Evolutionary conservation across 192 early-diverging fungal genomes (phyloP), one percentile per base, ranked within the genome.

Genomic region (Allomyces macrogynus): DNA sequence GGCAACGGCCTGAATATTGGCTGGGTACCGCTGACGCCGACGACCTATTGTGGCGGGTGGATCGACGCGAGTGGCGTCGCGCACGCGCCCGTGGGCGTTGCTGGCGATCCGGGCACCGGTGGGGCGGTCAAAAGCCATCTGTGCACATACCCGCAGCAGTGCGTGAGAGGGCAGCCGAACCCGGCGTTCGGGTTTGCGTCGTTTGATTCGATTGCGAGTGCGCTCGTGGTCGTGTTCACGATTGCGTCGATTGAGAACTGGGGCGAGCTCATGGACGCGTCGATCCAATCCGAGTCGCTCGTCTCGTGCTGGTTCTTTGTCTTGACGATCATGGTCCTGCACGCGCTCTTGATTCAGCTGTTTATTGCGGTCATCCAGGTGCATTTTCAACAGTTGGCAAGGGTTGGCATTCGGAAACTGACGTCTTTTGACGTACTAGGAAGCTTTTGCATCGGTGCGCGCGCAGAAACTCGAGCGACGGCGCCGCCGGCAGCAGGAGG

Each of bases 371-470:
- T 84, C 24, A 82, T 82, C 66, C 32, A 40, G 32, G 32, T 40
- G 7, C 32, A 7, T 3, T 8, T 40, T 40, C 0, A 40, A 7
- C 8, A 7, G 32, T 7, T 40, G 4, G 32, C 32, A 7, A 0
- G 32, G 32, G 32, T 40, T 40, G 0, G 32, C 32, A 40, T 40
- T 40, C 32, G 3, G 32, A 8, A 40, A 40, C 32, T 40, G 32
- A 40, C 8, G 3, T 40, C 7, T 40, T 8, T 3, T 40, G 4
- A 3, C 32, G 7, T 7, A 8, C 3, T 40, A 40, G 24, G 77
- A 79, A 69, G 77, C 82, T 74, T 84, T 84, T 77, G 80, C 79
- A 24, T 80, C 82, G 71, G 77, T 84, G n/a, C 69, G 82, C 54
- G 82, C 80, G 64, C 80, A 82, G 64, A 68, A 5, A 14, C 3